These are phyloP conservation scores for Manihot esculenta DNA, from an alignment of 441 rosid genomes.

Conservation along the genomic window DNA sequence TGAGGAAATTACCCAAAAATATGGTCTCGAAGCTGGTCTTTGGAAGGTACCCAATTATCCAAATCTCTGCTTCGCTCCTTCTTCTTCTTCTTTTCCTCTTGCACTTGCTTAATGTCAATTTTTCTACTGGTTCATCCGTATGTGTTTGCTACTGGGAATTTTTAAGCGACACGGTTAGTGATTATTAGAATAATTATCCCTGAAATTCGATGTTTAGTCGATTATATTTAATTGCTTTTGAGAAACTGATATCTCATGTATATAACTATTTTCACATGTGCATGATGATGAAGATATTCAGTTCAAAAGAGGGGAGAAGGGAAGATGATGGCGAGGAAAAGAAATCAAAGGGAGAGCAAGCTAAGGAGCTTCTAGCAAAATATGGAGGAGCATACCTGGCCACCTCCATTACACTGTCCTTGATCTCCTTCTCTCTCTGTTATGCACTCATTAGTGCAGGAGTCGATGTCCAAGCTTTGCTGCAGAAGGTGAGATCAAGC, in stretches of 20 bases:
- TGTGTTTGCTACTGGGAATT: too few species aligned
- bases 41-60: conserved; percentile 58
- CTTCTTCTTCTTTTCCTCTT: background rate
- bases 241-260: background rate
- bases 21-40: conserved; percentile 87
- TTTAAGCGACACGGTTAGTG: too few species aligned
- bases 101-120: too few species aligned
- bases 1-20: conserved; percentile 76
- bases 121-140: too few species aligned
- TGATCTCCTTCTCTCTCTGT: conserved; percentile 75
- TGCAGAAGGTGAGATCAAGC: conserved; percentile 45
- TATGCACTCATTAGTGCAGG: conserved; percentile 65
- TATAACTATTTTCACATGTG: background rate
- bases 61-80: background rate
- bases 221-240: too few species aligned
- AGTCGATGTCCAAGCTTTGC: conserved; percentile 72
- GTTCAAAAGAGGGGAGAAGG: conserved; percentile 48
- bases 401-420: conserved; percentile 81
- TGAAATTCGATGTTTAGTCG: too few species aligned
- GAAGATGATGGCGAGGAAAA: conserved; percentile 40
- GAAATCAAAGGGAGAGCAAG: conserved; percentile 70
- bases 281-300: conserved; percentile 50
- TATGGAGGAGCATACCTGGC: conserved; percentile 96
- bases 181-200: too few species aligned
- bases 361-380: conserved; percentile 76